A percentile compares a stretch with the other conserved stretches of the same genome.
Evolutionary conservation across 225 moss, liverwort and hornwort genomes (phyloP).

Genomic region (Sphagnum contortum): DNA sequence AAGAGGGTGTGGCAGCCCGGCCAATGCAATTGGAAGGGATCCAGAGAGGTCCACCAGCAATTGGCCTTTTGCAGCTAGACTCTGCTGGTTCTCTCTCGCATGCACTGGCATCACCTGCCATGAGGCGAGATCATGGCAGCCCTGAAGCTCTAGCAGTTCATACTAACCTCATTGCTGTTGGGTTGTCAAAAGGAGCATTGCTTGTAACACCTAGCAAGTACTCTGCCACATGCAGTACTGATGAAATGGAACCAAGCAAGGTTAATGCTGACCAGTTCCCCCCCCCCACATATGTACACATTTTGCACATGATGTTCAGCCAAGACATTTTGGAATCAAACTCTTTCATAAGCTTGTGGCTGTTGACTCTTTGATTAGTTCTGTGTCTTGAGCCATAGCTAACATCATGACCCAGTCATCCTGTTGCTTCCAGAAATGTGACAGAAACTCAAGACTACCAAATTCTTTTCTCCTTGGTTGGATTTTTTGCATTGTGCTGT

Average conservation of each 20-base stretch:
- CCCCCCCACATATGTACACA: no score
- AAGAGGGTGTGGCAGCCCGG: constrained; percentile 97
- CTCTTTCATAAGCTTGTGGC: no score
- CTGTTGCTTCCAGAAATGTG: no score
- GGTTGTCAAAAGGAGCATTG: constrained; percentile 91
- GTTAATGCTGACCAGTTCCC: constrained; percentile 9
- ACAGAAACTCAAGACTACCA: no score
- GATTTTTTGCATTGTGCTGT: no score
- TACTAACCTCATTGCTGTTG: constrained; percentile 82
- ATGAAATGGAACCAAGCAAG: constrained; percentile 81
- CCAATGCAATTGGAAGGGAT: constrained; percentile 97
- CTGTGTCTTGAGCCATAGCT: no score
- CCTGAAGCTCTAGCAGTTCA: constrained; percentile 92
- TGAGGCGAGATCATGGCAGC: constrained; percentile 81
- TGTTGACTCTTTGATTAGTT: no score
- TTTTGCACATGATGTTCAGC: no score
- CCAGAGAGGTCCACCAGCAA: constrained; percentile 90
- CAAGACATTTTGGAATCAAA: no score
- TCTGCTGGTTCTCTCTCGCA: constrained; percentile 72
- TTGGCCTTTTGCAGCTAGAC: constrained; percentile 88
- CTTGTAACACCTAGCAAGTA: constrained; percentile 90
- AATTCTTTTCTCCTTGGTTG: no score
- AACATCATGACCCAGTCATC: no score
- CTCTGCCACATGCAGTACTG: constrained; percentile 84
- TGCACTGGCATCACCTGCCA: constrained; percentile 60